Percentiles rank a stretch among this genome's conserved stretches.
Conservation (phyloP, 2,329 filamentous ascomycete species). For the Lasiodiplodia sp. region DNA sequence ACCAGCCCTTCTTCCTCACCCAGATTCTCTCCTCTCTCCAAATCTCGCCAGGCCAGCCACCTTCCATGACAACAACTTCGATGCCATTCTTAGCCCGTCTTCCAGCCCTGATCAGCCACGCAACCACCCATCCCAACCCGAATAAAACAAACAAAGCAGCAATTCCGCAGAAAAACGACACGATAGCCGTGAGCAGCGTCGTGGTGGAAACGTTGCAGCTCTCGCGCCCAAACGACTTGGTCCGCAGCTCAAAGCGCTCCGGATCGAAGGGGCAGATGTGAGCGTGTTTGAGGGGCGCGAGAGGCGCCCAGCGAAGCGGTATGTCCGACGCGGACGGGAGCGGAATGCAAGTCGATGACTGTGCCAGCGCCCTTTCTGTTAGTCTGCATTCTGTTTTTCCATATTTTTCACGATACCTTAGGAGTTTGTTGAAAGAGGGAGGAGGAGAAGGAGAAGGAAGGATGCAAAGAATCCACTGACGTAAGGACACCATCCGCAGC, state of each 20-base stretch:
- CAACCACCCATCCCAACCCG: constrained; percentile 35
- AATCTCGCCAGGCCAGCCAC: background rate
- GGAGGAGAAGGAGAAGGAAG: too few species aligned
- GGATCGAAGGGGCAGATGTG: constrained; percentile 46
- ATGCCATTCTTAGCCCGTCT: constrained; percentile 36
- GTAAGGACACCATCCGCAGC: constrained; percentile 55
- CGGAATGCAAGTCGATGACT: constrained; percentile 53
- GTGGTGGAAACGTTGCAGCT: constrained; percentile 55
- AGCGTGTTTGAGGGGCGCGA: constrained; percentile 46
- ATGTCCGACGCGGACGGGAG: constrained; percentile 41
- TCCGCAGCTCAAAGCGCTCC: constrained; percentile 56
- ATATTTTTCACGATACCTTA: too few species aligned
- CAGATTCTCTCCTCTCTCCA: constrained; percentile 14
- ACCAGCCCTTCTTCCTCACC: constrained; percentile 35
- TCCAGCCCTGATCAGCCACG: constrained; percentile 34
- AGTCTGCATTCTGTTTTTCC: background rate
- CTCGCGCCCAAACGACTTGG: constrained; percentile 47
- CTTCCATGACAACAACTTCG: background rate
- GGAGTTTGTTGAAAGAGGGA: background rate
- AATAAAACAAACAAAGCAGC: constrained; percentile 45
- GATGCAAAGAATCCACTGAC: constrained; percentile 38
- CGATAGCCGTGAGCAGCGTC: constrained; percentile 52
- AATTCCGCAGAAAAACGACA: constrained; percentile 53
- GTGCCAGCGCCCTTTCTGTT: constrained; percentile 1
- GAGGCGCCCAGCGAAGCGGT: constrained; percentile 45